These are phyloP conservation scores for Rheum nobile DNA, from an alignment of 148 eudicot genomes.

Conservation along the genomic window DNA sequence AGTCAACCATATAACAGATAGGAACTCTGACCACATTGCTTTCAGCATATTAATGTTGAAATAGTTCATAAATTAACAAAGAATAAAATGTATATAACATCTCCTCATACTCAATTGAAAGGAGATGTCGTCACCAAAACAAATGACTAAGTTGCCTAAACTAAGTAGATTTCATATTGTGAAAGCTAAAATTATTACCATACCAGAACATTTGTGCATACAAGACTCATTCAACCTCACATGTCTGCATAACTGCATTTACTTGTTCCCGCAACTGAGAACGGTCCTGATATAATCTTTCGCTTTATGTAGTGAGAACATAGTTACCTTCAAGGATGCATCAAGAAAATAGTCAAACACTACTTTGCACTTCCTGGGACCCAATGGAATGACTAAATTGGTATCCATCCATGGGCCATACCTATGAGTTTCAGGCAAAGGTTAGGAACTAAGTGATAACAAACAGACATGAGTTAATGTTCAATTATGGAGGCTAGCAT, in stretches of 20 bases:
- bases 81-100: neutral
- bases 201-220: neutral
- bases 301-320: neutral
- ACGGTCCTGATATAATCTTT: neutral
- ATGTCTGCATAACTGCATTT: neutral
- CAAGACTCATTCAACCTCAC: neutral
- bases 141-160: neutral
- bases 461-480: neutral
- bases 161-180: neutral
- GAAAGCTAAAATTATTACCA: neutral
- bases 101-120: neutral
- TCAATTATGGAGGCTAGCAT: neutral
- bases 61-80: neutral
- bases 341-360: slow-evolving; percentile 91
- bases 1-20: neutral
- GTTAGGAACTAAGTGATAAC: neutral
- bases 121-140: neutral
- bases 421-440: slow-evolving; percentile 20
- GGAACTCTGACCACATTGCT: neutral
- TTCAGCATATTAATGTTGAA: neutral
- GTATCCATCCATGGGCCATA: slow-evolving; percentile 99
- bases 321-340: slow-evolving; percentile 51
- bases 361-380: slow-evolving; percentile 83
- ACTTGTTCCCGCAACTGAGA: neutral
- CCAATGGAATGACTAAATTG: slow-evolving; percentile 75